Conservation (phyloP, 2,329 filamentous ascomycete species). For the Nectriaceae sp. region DNA sequence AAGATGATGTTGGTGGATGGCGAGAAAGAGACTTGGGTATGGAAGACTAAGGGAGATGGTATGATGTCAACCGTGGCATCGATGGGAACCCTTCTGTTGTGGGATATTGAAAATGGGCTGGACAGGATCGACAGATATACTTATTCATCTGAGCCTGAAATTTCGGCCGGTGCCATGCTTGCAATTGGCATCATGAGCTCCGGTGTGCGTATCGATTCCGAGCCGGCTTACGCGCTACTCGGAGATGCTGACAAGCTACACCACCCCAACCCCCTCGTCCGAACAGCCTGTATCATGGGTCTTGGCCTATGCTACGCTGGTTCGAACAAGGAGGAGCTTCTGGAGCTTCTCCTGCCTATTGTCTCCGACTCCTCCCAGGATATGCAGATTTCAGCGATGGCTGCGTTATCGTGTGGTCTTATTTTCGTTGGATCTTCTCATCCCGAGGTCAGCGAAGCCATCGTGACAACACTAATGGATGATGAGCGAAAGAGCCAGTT, state of each 20-base stretch:
- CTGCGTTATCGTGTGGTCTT: constrained; percentile 84
- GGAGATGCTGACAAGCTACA: constrained; percentile 79
- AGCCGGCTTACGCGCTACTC: constrained; percentile 85
- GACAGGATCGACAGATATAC: constrained; percentile 96
- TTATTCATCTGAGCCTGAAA: constrained; percentile 75
- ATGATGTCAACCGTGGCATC: constrained; percentile 97
- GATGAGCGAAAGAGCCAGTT: constrained; percentile 88
- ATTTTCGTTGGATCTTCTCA: constrained; percentile 93
- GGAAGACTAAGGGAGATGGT: constrained; percentile 98
- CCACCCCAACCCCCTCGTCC: constrained; percentile 74
- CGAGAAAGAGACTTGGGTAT: constrained; percentile 92
- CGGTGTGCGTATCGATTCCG: constrained; percentile 84
- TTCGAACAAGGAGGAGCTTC: constrained; percentile 86
- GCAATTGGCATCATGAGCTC: constrained; percentile 96
- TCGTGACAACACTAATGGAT: constrained; percentile 90
- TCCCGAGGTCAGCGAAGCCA: constrained; percentile 86
- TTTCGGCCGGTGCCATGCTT: constrained; percentile 88
- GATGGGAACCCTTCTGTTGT: constrained; percentile 85
- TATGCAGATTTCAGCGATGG: constrained; percentile 97
- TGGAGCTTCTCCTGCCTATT: constrained; percentile 83
- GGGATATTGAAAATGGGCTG: constrained; percentile 90
- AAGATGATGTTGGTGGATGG: constrained; percentile 96
- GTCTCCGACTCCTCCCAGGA: constrained; percentile 81
- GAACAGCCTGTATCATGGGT: constrained; percentile 91
- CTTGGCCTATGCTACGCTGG: constrained; percentile 93